These are phyloP conservation scores for Cairneyella variabilis DNA, from an alignment of 495 filamentous ascomycete genomes.

Conservation along the genomic window DNA sequence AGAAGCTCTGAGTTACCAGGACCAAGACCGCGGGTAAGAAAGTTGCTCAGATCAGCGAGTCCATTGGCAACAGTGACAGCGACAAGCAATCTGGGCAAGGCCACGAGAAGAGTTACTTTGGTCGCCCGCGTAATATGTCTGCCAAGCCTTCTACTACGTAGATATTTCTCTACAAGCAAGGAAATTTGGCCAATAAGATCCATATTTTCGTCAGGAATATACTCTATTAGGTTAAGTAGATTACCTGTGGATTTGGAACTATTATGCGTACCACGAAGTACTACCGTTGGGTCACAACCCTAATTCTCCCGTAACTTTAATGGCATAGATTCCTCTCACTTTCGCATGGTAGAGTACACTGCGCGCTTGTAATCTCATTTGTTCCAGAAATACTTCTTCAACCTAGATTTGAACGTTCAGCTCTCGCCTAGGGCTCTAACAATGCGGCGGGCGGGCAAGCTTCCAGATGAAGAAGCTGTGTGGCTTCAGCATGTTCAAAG, in stretches of 20 bases:
- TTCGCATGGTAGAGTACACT: background rate
- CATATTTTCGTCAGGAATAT: no score
- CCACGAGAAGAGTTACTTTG: background rate
- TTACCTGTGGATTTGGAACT: no score
- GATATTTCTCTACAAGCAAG: no score
- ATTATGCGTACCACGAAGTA: no score
- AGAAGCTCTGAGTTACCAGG: background rate
- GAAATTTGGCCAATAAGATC: no score
- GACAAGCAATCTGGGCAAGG: background rate
- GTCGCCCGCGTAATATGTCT: no score
- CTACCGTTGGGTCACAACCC: background rate
- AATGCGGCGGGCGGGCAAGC: background rate
- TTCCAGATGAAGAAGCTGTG: background rate
- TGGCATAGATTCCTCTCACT: background rate
- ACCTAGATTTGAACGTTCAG: background rate
- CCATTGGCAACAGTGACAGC: no score
- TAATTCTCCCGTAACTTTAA: background rate
- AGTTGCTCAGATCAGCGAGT: background rate
- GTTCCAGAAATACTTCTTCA: background rate
- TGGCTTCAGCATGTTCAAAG: background rate
- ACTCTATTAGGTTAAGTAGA: no score
- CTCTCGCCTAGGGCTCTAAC: background rate
- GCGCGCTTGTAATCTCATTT: background rate
- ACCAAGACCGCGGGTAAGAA: conserved; percentile 1
- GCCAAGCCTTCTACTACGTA: no score